Percentiles rank a stretch among this genome's conserved stretches.
Conservation (phyloP, 805 yeast species). For the Candida koratica region DNA sequence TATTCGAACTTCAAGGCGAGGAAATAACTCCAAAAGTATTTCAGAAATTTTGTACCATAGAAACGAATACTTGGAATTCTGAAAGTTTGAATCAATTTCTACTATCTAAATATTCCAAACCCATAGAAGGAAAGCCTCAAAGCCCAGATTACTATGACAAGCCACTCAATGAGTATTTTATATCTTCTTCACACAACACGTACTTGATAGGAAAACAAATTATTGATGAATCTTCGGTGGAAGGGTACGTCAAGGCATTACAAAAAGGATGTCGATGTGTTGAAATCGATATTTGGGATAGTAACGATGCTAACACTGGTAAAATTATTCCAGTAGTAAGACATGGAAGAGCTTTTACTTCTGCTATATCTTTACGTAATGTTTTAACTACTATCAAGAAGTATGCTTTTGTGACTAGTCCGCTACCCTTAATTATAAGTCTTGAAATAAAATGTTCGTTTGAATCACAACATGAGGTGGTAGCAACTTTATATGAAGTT, state of each 20-base stretch:
- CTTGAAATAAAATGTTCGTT: constrained; percentile 77
- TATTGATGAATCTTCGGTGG: constrained; percentile 83
- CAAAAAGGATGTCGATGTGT: constrained; percentile 92
- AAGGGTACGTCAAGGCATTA: constrained; percentile 79
- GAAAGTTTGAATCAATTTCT: constrained; percentile 36
- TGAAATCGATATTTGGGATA: constrained; percentile 96
- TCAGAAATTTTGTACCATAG: constrained; percentile 20
- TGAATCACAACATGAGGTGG: constrained; percentile 62
- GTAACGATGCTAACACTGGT: constrained; percentile 41
- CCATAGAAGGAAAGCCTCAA: constrained; percentile 14
- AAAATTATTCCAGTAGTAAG: constrained; percentile 71
- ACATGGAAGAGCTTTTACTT: constrained; percentile 84
- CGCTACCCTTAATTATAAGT: constrained; percentile 81
- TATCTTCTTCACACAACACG: constrained; percentile 94
- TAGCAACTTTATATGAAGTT: constrained; percentile 46
- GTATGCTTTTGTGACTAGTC: constrained; percentile 84
- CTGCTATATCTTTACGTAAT: constrained; percentile 61
- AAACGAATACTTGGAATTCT: constrained; percentile 21
- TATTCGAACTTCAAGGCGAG: constrained; percentile 20
- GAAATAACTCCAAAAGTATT: constrained; percentile 21
- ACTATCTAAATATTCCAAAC: constrained; percentile 23
- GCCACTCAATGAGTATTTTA: constrained; percentile 82
- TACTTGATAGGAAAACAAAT: constrained; percentile 84
- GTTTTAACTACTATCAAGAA: constrained; percentile 73
- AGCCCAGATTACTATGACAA: constrained; percentile 23